A percentile compares a stretch with the other conserved stretches of the same genome.
These are phyloP conservation scores for Rhizophagus clarus DNA, from an alignment of 192 early-diverging fungal species.

Conservation along the genomic window DNA sequence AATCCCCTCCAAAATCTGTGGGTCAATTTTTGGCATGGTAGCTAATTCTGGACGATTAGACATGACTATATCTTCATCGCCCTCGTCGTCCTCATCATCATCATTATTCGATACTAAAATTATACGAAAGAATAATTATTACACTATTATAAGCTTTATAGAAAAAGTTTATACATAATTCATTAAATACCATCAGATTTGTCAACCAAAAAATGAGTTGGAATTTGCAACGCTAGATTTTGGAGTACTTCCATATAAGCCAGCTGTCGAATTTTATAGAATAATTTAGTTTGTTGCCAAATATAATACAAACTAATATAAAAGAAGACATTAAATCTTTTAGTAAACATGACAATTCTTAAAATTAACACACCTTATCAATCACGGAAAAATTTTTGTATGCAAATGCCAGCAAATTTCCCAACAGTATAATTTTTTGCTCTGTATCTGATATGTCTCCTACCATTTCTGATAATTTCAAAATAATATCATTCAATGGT, in stretches of 20 bases:
- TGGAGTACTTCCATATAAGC: slow-evolving; percentile 42
- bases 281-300: background rate
- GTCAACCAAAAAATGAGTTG: slow-evolving; percentile 11
- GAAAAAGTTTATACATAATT: slow-evolving; percentile 20
- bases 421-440: slow-evolving; percentile 42
- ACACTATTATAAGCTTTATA: slow-evolving; percentile 23
- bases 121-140: slow-evolving; percentile 35
- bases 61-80: slow-evolving; percentile 11
- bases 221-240: slow-evolving; percentile 24
- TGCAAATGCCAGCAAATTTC: slow-evolving; percentile 48
- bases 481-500: slow-evolving; percentile 44
- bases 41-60: background rate
- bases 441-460: slow-evolving; percentile 11
- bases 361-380: slow-evolving; percentile 29
- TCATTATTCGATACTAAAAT: slow-evolving; percentile 32
- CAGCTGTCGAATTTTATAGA: slow-evolving; percentile 22
- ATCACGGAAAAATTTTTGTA: slow-evolving; percentile 28
- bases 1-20: slow-evolving; percentile 45
- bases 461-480: slow-evolving; percentile 32
- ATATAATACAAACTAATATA: background rate
- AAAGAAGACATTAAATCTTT: background rate
- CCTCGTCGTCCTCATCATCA: slow-evolving; percentile 42
- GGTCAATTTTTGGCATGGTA: slow-evolving; percentile 31
- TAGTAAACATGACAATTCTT: no score
- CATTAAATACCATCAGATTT: background rate